phyloP scores from a whole-genome alignment of 2,329 filamentous ascomycete species.

The Grosmannia serpens region DNA sequence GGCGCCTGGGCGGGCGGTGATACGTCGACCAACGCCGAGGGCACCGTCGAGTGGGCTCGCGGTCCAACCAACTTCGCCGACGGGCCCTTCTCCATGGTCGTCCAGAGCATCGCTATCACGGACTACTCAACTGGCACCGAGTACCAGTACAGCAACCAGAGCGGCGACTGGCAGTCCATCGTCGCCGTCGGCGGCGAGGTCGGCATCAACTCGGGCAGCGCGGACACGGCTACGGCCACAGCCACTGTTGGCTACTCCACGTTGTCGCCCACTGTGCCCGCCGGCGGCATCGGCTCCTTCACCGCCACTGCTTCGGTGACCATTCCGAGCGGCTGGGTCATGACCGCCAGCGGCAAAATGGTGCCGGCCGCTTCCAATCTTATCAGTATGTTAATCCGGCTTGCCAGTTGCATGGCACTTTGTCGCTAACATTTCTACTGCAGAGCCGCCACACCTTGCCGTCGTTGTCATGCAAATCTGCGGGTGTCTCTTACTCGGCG shows the following conservation, averaged over 20 bases:
- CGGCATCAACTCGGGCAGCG: conserved; percentile 53
- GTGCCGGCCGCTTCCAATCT: conserved; percentile 57
- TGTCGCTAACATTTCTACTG: background rate
- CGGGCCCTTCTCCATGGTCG: conserved; percentile 78
- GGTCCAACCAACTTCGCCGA: conserved; percentile 73
- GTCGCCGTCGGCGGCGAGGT: conserved; percentile 65
- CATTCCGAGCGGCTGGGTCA: conserved; percentile 71
- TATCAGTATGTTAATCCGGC: conserved; percentile 29
- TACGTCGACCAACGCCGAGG: conserved; percentile 54
- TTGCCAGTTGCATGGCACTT: too few relatives aligned
- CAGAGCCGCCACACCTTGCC: conserved; percentile 29
- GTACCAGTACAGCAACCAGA: conserved; percentile 71
- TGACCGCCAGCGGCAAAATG: conserved; percentile 69
- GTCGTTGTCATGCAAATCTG: conserved; percentile 36
- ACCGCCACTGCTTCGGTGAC: conserved; percentile 37
- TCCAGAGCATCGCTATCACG: conserved; percentile 63
- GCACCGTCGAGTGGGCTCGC: conserved; percentile 83
- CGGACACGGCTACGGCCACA: conserved; percentile 44
- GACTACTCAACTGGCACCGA: conserved; percentile 88
- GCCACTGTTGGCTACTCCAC: conserved; percentile 53
- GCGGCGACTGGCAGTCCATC: conserved; percentile 74
- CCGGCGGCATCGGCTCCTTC: conserved; percentile 51
- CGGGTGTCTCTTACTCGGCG: conserved; percentile 24
- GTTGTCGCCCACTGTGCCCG: conserved; percentile 54
- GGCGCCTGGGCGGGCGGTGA: conserved; percentile 91